Percentiles rank a stretch among this genome's conserved stretches.
Evolutionary conservation across 805 yeast genomes (phyloP).

Genomic region (Saturnispora galanensis): DNA sequence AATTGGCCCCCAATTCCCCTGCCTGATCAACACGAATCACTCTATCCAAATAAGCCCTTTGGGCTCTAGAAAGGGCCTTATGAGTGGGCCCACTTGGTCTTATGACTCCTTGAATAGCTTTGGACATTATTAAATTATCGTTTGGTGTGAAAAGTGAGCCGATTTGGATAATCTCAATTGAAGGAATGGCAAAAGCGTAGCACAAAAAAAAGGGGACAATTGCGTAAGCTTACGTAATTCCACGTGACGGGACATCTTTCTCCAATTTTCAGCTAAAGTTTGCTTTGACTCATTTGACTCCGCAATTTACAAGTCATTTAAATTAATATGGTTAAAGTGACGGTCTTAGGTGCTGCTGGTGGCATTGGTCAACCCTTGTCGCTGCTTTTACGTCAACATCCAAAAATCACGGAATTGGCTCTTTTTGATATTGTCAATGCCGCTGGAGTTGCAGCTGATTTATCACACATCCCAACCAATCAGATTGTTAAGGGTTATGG

Average conservation of each 20-base stretch:
- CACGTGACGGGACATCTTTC: no score
- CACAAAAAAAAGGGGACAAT: no score
- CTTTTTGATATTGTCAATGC: conserved; percentile 87
- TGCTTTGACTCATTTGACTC: background rate
- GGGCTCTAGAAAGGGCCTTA: conserved; percentile 34
- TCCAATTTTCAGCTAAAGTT: no score
- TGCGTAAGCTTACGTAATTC: no score
- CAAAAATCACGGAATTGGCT: conserved; percentile 75
- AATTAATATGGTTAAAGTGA: conserved; percentile 36
- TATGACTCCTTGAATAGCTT: conserved; percentile 1
- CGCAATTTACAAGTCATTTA: background rate
- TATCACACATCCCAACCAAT: conserved; percentile 89
- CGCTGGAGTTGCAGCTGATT: conserved; percentile 95
- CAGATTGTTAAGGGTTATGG: conserved; percentile 81
- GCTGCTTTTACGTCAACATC: conserved; percentile 75
- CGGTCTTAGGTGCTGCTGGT: conserved; percentile 82
- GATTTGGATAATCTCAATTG: no score
- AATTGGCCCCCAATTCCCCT: conserved; percentile 93
- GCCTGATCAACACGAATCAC: conserved; percentile 93
- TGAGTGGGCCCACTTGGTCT: conserved; percentile 19
- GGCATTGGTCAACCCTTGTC: conserved; percentile 94
- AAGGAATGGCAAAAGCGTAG: no score
- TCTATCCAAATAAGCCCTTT: conserved; percentile 60
- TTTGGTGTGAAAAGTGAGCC: background rate
- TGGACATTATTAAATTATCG: background rate